Percentiles rank a stretch among this genome's conserved stretches.
phyloP scores from a whole-genome alignment of 352 stramenopile species.

The Pythium biforme region DNA sequence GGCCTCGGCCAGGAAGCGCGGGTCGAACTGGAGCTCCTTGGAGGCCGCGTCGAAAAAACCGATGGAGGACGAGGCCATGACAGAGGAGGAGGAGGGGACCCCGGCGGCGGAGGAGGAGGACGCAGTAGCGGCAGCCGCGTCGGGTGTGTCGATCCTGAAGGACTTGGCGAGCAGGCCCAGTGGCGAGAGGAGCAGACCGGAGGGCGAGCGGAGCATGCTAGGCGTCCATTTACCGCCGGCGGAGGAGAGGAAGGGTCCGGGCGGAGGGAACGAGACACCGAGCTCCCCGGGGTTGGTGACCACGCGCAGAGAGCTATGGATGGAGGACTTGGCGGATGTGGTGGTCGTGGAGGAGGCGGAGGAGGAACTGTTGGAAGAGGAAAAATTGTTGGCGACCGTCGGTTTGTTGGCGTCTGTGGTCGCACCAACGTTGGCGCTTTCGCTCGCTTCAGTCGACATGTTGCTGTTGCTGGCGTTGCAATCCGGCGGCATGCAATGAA shows the following conservation, averaged over 20 bases:
- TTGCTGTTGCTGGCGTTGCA: constrained; percentile 7
- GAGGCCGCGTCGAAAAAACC: constrained; percentile 6
- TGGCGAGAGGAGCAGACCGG: constrained; percentile 23
- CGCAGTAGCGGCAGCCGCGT: neutral
- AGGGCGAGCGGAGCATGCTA: constrained; percentile 20
- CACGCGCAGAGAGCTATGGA: constrained; percentile 24
- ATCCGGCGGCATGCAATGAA: constrained; percentile 16
- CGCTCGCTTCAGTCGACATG: constrained; percentile 10
- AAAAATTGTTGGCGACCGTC: neutral
- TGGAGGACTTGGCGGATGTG: constrained; percentile 7
- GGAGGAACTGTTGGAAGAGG: constrained; percentile 4
- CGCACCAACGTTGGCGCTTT: constrained; percentile 1
- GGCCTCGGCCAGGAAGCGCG: constrained; percentile 42
- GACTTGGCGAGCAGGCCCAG: constrained; percentile 12
- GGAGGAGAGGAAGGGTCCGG: constrained; percentile 10
- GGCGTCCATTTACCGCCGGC: constrained; percentile 20
- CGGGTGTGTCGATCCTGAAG: constrained; percentile 12
- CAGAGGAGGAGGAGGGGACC: constrained; percentile 1
- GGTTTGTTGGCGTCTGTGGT: constrained; percentile 2
- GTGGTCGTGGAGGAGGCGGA: neutral
- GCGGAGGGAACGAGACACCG: constrained; percentile 14
- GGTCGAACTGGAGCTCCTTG: constrained; percentile 50
- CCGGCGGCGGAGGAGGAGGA: neutral
- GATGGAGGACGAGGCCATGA: neutral
- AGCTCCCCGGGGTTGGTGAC: constrained; percentile 24